Base-by-base conservation (phyloP, 148 eudicot genomes). In the Rhododendron vialii region DNA sequence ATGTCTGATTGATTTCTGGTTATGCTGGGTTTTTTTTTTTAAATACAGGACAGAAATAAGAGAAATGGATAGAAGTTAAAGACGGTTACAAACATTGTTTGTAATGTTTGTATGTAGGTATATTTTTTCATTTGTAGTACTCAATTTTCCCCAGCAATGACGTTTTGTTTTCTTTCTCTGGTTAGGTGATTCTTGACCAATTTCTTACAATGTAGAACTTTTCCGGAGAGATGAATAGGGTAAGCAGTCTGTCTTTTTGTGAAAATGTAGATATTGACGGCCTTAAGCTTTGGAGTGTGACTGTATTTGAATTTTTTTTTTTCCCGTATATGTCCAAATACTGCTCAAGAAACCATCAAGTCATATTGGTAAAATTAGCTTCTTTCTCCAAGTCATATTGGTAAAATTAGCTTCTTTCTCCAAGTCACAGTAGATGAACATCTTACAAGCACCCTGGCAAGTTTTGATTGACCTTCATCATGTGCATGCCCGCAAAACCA, bases 1-100 rank as follows among this genome's bases (percentile, higher is more conserved):
- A 87, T 88, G 81, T 93, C 96, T 13, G 96, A 93, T 18, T 92
- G 85, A 88, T 35, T 33, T 28, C 80, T 83, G n/a, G 38, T 53
- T 45, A 14, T 43, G 78, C 38, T 20, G 45, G 5, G 7, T 41
- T 17, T 15, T 36, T 36, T 36, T 36, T 28, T 14, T 6, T 45
- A 69, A 9, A 69, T 17, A 69, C n/a, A 84, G 85, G 47, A 73
- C 20, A 47, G 10, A 73, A 84, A 50, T 74, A 84, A 33, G 63
- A 53, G 63, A 50, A 22, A 30, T 13, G n/a, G 35, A 65, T 65
- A 41, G 17, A 24, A 4, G 65, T 50, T 22, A 20, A 30, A 69
- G 33, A 51, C 38, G 1, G 26, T 35, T 22, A 50, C 38, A 13
- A 80, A 50, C 33, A 48, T 80, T 80, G 8, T 48, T 48, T 80